These are phyloP conservation scores for Globisporangium acanthophoron DNA, from an alignment of 352 stramenopile genomes.

Conservation along the genomic window DNA sequence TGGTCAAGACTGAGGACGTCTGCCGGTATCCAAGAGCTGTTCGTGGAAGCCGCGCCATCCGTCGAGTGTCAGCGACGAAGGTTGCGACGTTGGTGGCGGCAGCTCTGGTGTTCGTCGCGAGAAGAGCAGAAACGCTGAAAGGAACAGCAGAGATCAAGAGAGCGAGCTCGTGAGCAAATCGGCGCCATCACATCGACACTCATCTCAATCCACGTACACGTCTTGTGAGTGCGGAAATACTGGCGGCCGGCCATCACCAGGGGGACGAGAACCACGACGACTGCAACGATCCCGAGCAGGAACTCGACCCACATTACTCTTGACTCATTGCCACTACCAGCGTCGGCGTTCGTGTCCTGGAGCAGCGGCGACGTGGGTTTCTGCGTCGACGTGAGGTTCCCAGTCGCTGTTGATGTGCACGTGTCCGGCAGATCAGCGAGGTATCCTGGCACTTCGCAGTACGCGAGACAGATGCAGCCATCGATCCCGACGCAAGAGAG, in stretches of 20 bases:
- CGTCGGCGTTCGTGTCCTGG: background rate
- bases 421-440: background rate
- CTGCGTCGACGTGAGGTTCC: background rate
- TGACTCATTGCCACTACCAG: background rate
- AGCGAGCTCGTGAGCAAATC: too few relatives aligned
- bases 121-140: background rate
- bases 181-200: background rate
- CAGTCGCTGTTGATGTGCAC: background rate
- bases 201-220: background rate
- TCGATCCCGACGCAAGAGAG: background rate
- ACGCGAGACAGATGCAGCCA: too few relatives aligned
- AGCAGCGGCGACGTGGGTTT: background rate
- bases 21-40: background rate
- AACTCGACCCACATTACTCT: background rate
- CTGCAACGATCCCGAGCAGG: background rate
- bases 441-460: background rate
- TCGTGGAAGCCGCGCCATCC: background rate
- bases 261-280: background rate
- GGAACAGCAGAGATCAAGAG: background rate
- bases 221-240: background rate
- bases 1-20: background rate
- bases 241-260: background rate
- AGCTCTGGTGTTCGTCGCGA: background rate
- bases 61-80: background rate
- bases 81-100: too few relatives aligned